Evolutionary conservation across 164 flowering plant species (phyloP).

Genomic region (Aristolochia fimbriata): DNA sequence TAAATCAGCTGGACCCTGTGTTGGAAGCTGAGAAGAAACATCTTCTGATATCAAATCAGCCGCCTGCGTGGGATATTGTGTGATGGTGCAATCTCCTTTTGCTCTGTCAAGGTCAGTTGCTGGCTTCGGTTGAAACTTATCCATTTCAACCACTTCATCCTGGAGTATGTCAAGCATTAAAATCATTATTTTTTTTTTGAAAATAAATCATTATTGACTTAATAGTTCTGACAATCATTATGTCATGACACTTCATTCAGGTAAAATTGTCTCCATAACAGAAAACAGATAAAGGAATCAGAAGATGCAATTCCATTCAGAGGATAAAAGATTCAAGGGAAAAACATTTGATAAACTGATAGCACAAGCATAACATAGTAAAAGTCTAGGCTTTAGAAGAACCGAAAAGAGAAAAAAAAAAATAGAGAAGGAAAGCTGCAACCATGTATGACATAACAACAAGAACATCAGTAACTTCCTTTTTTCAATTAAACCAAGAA

Average conservation of each 20-base stretch:
- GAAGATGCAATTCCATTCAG: neutral
- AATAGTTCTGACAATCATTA: too few species aligned
- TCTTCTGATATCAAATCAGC: constrained; percentile 36
- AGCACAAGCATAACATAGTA: too few species aligned
- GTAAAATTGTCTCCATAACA: neutral
- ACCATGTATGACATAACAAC: too few species aligned
- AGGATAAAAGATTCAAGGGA: neutral
- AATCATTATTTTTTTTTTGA: too few species aligned
- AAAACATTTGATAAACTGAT: too few species aligned
- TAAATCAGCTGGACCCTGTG: constrained; percentile 19
- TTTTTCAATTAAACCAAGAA: too few species aligned
- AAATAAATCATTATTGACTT: too few species aligned
- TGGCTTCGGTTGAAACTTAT: constrained; percentile 57
- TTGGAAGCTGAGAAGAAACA: constrained; percentile 38
- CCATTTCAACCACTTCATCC: constrained; percentile 51
- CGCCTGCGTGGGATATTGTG: constrained; percentile 75
- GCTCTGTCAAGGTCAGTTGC: constrained; percentile 55
- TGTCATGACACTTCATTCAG: too few species aligned
- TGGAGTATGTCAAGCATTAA: constrained; percentile 14
- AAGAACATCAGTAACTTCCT: too few species aligned
- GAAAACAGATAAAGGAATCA: neutral
- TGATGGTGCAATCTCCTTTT: constrained; percentile 57
- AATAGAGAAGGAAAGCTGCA: too few species aligned
- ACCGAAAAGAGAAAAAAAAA: too few species aligned
- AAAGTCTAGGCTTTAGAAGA: too few species aligned